Base-by-base conservation (phyloP, 1,139 yeast genomes). In the Protomyces inundatus region DNA sequence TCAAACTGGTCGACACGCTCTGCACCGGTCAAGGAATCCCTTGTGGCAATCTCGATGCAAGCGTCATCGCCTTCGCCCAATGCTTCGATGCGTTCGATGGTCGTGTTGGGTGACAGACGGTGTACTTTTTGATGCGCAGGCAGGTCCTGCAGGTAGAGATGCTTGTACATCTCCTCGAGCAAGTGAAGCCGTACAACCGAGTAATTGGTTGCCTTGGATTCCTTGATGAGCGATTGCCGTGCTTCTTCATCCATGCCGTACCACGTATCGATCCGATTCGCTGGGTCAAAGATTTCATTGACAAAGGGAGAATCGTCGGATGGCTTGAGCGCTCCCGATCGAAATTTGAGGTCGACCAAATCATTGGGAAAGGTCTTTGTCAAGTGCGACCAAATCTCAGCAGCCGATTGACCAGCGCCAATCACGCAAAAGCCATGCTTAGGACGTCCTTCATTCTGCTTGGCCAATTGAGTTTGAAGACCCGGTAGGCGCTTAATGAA, bases 221-320 rank as follows among this genome's bases (percentile, higher is more conserved):
- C 66, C 5, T 33, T 54, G 10, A 70, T 64, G 16, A 67, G 46
- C 14, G 59, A 56, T 12, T 54, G 14, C 12, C 70, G 62, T 9
- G 54, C 40, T 1, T 48, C 46, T 12, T 54, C 58, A 3, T 64
- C 52, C 58, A 67, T 56, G 6, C 53, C 59, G 54, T 65, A 69
- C 54, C 70, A 60, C 55, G 42, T 59, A 32, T 70, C 71, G 14
- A 68, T 67, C 6, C 62, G 62, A 12, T 62, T 54, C 9, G 68
- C 68, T 4, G 71, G 71, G 53, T 70, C 69, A 58, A 70, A 70
- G 7, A 70, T 65, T 53, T 70, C 71, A 46, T 70, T 70, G 30
- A 70, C 72, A 62, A 70, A 70, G 14, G 72, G 71, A n/a, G 71
- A 67, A 40, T 70, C 71, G 40, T 70, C 72, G 6, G 71, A 64